Evolutionary conservation across 768 basidiomycete species (phyloP).

Genomic region (Boletus subparvulus): DNA sequence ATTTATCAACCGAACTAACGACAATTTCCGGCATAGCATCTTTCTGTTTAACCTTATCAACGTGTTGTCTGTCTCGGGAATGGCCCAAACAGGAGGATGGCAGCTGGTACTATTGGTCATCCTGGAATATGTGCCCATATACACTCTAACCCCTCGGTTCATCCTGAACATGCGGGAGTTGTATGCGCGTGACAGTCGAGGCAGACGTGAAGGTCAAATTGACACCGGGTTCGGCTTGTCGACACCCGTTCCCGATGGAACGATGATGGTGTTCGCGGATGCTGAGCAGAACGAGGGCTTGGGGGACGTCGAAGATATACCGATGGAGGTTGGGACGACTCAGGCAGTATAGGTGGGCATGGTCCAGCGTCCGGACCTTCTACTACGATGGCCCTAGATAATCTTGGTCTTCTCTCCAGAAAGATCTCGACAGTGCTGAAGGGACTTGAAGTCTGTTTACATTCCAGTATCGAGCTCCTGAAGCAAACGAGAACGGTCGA

Average conservation of each 20-base stretch:
- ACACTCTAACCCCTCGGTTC: background rate
- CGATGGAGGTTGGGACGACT: background rate
- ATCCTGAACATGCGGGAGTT: background rate
- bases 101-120: background rate
- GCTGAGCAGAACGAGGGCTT: background rate
- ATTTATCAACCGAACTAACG: background rate
- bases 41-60: background rate
- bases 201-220: background rate
- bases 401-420: no score
- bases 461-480: no score
- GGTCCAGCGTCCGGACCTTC: no score
- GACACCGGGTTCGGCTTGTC: slow-evolving; percentile 1
- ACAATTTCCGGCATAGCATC: background rate
- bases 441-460: no score
- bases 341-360: background rate
- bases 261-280: background rate
- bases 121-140: background rate
- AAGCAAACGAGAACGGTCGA: no score
- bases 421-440: no score
- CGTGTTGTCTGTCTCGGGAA: background rate
- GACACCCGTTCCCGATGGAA: background rate
- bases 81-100: background rate
- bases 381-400: no score
- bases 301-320: background rate
- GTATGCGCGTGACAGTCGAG: background rate